phyloP scores from a whole-genome alignment of 306 rosid species.

The Hippophae gyantsensis region DNA sequence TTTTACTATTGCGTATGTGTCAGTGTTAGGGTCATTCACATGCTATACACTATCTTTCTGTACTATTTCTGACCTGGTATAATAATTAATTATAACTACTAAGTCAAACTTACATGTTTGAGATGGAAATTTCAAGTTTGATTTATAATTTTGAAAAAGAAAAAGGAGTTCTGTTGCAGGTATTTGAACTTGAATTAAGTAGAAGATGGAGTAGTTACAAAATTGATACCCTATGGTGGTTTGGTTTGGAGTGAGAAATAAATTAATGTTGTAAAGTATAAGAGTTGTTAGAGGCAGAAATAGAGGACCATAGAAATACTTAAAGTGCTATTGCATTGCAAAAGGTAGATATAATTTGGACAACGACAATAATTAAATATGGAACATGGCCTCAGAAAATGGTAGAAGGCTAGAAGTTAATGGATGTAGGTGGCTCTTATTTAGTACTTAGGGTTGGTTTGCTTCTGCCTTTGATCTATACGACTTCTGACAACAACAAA shows the following conservation, averaged over 20 bases:
- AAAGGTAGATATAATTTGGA: background rate
- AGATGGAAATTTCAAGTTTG: too few species aligned
- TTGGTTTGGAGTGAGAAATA: conserved; percentile 7
- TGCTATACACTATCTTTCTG: conserved; percentile 5
- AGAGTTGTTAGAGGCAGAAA: conserved; percentile 8
- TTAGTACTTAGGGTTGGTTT: too few species aligned
- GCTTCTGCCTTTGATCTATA: too few species aligned
- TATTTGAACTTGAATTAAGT: conserved; percentile 1
- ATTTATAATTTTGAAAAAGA: too few species aligned
- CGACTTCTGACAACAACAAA: too few species aligned
- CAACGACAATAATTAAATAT: too few species aligned
- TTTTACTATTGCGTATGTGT: conserved; percentile 23
- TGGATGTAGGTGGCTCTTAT: too few species aligned
- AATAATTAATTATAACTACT: background rate
- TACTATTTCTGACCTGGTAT: conserved; percentile 9
- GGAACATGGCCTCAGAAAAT: too few species aligned
- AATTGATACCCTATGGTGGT: background rate
- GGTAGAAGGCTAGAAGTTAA: too few species aligned
- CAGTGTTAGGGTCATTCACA: conserved; percentile 6
- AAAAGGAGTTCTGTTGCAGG: background rate
- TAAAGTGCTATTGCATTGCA: background rate
- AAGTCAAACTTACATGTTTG: background rate
- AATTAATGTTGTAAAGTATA: conserved; percentile 6
- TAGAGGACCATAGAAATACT: background rate
- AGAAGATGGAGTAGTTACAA: background rate